Evolutionary conservation across 148 eudicot genomes (phyloP).

Genomic region (Silene conica): DNA sequence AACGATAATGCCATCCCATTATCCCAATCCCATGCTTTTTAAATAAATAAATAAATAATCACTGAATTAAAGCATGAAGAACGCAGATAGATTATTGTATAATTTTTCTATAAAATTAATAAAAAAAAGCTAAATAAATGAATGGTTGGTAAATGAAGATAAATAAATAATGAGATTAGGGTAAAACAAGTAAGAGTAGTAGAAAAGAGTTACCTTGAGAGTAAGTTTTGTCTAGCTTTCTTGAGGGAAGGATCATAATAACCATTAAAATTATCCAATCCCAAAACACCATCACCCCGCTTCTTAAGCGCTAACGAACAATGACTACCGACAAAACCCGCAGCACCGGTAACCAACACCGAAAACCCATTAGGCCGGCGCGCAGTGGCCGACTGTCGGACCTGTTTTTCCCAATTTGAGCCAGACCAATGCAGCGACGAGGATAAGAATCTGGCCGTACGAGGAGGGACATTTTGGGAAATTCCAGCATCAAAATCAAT

Average conservation of each 20-base stretch:
- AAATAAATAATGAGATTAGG: no score
- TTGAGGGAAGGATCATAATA: constrained; percentile 78
- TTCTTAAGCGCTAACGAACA: constrained; percentile 56
- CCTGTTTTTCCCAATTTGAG: constrained; percentile 76
- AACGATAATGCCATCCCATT: no score
- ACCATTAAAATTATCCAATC: constrained; percentile 72
- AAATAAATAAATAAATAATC: no score
- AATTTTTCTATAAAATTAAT: no score
- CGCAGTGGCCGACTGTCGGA: constrained; percentile 74
- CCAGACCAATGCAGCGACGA: constrained; percentile 58
- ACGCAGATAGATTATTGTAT: no score
- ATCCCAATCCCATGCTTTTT: no score
- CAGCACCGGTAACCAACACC: constrained; percentile 82
- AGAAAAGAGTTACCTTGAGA: constrained; percentile 18
- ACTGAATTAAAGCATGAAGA: no score
- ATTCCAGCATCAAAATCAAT: no score
- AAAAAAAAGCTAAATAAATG: no score
- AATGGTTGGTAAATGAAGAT: no score
- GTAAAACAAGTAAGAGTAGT: background rate
- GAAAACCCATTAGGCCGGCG: constrained; percentile 69
- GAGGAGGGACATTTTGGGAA: constrained; percentile 16
- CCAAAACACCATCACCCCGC: constrained; percentile 83
- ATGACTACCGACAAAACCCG: constrained; percentile 74
- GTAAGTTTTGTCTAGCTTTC: constrained; percentile 58
- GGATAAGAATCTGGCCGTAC: constrained; percentile 38